Evolutionary conservation across 805 yeast genomes (phyloP), one percentile per base, ranked within the genome.

Genomic region (Kuraishia piskuri): DNA sequence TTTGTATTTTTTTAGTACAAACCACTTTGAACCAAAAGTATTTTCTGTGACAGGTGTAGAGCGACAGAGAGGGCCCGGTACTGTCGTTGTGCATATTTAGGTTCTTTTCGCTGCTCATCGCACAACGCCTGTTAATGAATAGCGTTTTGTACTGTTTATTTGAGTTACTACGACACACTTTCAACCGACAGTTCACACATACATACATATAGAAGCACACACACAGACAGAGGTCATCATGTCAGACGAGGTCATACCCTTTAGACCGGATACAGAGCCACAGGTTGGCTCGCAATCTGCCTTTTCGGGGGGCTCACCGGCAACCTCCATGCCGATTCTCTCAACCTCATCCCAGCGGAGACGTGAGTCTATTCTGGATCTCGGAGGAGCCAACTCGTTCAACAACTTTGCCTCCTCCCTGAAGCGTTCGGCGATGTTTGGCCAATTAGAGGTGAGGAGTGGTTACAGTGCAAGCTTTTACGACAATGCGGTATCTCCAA

Each of bases 401-500:
- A 68, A 64, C 53, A 70, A 68, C 52, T 70, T 71, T 61, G 72
- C 71, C 1, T 63, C 66, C 1, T 69, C 73, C 1, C 56, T 68
- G 22, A 56, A 58, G 51, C 54, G 72, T 36, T 64, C 69, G 0
- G 69, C 67, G 23, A 62, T 64, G 48, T 68, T 56, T 51, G 26
- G 23, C n/a, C 46, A 31, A 8, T 23, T 50, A 4, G 51, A 50
- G 23, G 46, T 36, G 25, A 22, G 26, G 48, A 31, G 22, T 24
- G 47, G 19, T 19, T 48, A 22, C 45, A 31, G 40, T 12, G 46
- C 17, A n/a, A 22, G 14, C 12, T 24, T 10, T 31, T 22, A 26
- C 23, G 49, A 48, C 22, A 22, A 19, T 36, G 47, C n/a, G 46
- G 21, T 50, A 10, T 44, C 47, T 10, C 51, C 51, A 36, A 44